Conservation (phyloP, 2,329 filamentous ascomycete genomes). For the Ophiostoma piceae region DNA sequence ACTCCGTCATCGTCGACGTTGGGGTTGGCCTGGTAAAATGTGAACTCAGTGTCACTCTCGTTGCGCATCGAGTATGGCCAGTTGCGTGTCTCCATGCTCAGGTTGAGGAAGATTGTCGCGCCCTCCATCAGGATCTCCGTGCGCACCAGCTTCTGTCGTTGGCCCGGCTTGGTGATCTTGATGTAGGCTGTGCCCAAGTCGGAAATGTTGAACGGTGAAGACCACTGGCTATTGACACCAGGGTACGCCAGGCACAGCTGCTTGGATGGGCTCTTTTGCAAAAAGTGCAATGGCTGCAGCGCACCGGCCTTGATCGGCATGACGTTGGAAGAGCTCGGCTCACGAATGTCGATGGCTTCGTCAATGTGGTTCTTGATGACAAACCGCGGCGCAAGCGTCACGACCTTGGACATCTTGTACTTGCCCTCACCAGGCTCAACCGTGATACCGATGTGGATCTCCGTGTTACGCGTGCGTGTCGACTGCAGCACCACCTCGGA, state of each 20-base stretch:
- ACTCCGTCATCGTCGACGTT: constrained; percentile 86
- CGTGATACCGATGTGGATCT: constrained; percentile 87
- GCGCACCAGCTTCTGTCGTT: constrained; percentile 81
- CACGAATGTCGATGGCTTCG: constrained; percentile 83
- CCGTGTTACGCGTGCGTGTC: constrained; percentile 56
- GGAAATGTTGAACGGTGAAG: constrained; percentile 94
- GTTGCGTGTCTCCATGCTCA: constrained; percentile 85
- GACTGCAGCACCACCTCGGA: constrained; percentile 82
- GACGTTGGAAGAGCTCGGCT: constrained; percentile 84
- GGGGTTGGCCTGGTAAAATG: constrained; percentile 92
- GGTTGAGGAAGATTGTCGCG: constrained; percentile 86
- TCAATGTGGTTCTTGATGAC: constrained; percentile 88
- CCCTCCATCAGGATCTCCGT: constrained; percentile 88
- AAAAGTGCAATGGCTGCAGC: constrained; percentile 79
- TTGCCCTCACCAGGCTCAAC: constrained; percentile 91
- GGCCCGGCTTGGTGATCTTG: constrained; percentile 85
- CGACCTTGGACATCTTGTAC: constrained; percentile 94
- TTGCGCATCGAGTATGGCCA: constrained; percentile 99
- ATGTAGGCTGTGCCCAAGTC: constrained; percentile 89
- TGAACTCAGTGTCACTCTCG: constrained; percentile 93
- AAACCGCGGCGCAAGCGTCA: constrained; percentile 87
- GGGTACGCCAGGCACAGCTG: constrained; percentile 91
- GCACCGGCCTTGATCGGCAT: constrained; percentile 72
- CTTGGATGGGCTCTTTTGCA: constrained; percentile 76
- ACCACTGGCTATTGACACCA: constrained; percentile 95